phyloP scores from a whole-genome alignment of 2,329 filamentous ascomycete species.

The Parascedosporium putredinis region DNA sequence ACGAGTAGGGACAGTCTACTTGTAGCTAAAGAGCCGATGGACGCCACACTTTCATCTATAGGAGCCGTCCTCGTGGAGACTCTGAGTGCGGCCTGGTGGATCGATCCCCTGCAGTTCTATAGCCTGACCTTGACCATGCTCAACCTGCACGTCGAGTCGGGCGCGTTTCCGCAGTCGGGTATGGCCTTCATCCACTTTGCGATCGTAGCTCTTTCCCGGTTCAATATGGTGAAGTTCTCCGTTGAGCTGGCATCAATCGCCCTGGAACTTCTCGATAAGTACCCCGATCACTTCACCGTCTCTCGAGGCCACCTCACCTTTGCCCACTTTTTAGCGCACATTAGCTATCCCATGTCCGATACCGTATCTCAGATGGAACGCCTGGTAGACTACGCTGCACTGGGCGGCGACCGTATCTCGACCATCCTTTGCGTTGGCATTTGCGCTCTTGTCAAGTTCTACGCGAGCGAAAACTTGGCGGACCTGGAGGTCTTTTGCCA shows the following conservation, averaged over 20 bases:
- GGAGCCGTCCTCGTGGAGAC: slow-evolving; percentile 64
- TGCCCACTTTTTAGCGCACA: slow-evolving; percentile 58
- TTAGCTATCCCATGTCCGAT: slow-evolving; percentile 50
- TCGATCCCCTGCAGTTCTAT: slow-evolving; percentile 61
- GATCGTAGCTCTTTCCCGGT: slow-evolving; percentile 56
- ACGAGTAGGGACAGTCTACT: slow-evolving; percentile 40
- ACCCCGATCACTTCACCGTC: slow-evolving; percentile 53
- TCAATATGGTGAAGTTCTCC: slow-evolving; percentile 60
- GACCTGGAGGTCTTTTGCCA: slow-evolving; percentile 63
- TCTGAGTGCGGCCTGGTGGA: slow-evolving; percentile 63
- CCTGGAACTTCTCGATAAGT: slow-evolving; percentile 53
- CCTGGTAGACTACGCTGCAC: slow-evolving; percentile 54
- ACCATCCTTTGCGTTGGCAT: slow-evolving; percentile 64
- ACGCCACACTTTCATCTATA: slow-evolving; percentile 48
- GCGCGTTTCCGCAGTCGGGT: slow-evolving; percentile 59
- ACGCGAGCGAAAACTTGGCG: slow-evolving; percentile 55
- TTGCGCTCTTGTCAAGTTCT: slow-evolving; percentile 56
- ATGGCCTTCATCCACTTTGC: slow-evolving; percentile 59
- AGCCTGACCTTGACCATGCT: slow-evolving; percentile 58
- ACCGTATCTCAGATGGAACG: slow-evolving; percentile 52
- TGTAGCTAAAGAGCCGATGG: slow-evolving; percentile 29
- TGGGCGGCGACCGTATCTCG: slow-evolving; percentile 60
- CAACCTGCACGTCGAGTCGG: slow-evolving; percentile 51
- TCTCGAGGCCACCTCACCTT: slow-evolving; percentile 61
- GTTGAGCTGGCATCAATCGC: slow-evolving; percentile 53